These are phyloP conservation scores for Erysiphe pulchra DNA, from an alignment of 2,329 filamentous ascomycete species.

Conservation along the genomic window DNA sequence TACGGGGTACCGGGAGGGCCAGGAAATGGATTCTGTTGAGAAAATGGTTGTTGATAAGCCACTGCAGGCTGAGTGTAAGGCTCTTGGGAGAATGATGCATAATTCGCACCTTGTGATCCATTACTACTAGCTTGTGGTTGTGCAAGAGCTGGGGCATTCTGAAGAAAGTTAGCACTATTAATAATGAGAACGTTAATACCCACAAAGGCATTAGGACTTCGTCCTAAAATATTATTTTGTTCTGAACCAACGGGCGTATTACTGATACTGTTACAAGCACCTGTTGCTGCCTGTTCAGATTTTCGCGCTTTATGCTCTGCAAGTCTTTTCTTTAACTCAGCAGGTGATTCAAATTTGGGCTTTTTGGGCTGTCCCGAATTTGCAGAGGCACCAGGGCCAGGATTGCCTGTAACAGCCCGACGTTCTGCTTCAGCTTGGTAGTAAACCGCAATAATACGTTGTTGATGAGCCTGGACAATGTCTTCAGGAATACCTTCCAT, in stretches of 20 bases:
- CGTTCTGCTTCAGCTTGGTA: conserved; percentile 69
- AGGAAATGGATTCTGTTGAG: conserved; percentile 14
- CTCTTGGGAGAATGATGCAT: conserved; percentile 14
- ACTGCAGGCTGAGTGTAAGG: conserved; percentile 14
- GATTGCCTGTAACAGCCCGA: conserved; percentile 61
- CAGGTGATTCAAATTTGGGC: conserved; percentile 45
- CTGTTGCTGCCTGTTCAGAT: conserved; percentile 26
- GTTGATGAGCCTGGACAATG: conserved; percentile 56
- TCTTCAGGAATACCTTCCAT: conserved; percentile 93
- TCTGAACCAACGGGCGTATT: conserved; percentile 20
- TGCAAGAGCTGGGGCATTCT: conserved; percentile 13
- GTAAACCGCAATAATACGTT: conserved; percentile 63
- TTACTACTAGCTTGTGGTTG: conserved; percentile 9
- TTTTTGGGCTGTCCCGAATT: conserved; percentile 44
- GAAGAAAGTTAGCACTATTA: conserved; percentile 2
- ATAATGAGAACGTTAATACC: conserved; percentile 14
- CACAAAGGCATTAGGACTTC: conserved; percentile 31
- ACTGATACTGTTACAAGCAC: conserved; percentile 27
- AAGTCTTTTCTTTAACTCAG: conserved; percentile 57
- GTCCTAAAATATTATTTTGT: conserved; percentile 22
- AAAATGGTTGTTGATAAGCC: conserved; percentile 18
- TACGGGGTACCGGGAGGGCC: conserved; percentile 12
- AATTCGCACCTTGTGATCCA: conserved; percentile 12
- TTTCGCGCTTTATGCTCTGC: conserved; percentile 50
- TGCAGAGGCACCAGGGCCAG: conserved; percentile 31